Evolutionary conservation across 768 basidiomycete species (phyloP).

Genomic region (Imleria badia): DNA sequence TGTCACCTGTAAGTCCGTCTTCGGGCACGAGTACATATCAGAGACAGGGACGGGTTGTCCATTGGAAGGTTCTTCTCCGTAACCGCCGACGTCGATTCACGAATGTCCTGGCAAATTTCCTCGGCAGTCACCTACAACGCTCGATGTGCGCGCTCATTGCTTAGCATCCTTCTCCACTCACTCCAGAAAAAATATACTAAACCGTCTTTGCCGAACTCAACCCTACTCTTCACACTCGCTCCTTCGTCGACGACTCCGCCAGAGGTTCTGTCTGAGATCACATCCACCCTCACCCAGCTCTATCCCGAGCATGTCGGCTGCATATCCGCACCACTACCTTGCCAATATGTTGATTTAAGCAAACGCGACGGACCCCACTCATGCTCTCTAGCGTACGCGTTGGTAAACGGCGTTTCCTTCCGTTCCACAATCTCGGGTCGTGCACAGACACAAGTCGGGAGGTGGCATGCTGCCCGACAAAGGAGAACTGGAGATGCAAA

Average conservation of each 20-base stretch:
- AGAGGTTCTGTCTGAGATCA: conserved; percentile 37
- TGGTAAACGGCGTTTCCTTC: conserved; percentile 46
- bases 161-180: conserved; percentile 7
- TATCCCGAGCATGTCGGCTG: conserved; percentile 55
- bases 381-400: conserved; percentile 61
- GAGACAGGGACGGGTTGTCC: too few relatives aligned
- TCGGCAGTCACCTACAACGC: conserved; percentile 15
- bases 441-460: conserved; percentile 61
- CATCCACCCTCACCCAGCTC: conserved; percentile 40
- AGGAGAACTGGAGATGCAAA: conserved; percentile 8
- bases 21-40: not conserved
- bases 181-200: not conserved
- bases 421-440: conserved; percentile 63
- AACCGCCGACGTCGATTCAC: not conserved
- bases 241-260: conserved; percentile 25
- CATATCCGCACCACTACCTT: conserved; percentile 52
- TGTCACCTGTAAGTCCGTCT: too few relatives aligned
- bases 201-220: not conserved
- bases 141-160: conserved; percentile 21
- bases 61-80: too few relatives aligned
- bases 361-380: conserved; percentile 33
- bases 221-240: conserved; percentile 27
- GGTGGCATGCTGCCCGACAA: conserved; percentile 61
- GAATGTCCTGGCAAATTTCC: conserved; percentile 17
- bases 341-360: conserved; percentile 4